Evolutionary conservation across 805 yeast species (phyloP), one percentile per base, ranked within the genome.

Genomic region (Candida corydali): DNA sequence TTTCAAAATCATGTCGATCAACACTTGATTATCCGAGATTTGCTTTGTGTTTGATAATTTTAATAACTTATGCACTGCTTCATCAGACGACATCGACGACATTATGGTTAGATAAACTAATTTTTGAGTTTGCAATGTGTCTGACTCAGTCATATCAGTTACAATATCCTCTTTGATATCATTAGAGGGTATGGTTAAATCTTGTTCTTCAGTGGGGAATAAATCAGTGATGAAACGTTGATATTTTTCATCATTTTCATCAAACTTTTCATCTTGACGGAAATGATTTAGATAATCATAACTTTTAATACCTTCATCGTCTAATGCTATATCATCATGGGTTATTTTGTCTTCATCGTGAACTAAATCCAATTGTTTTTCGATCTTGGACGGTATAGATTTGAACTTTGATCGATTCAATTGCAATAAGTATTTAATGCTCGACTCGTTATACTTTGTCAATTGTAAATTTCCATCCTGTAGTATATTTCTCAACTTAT

Each of bases 11-110:
- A 85, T 83, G 46, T 83, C 88, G 6, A 76, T 78, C 10, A 86
- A 66, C 45, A 75, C 73, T 4, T 58, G 57, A 46, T 80, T 76
- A 30, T 74, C 67, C 7, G 64, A 34, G 16, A 27, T 19, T 46
- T 80, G 76, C 36, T 30, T 34, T 17, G 41, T 38, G n/a, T 29
- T 23, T 8, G 47, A 52, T 17, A 85, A 50, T 50, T 73, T 75
- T 27, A 85, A 47, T 5, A 93, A 60, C 55, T 89, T 89, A 56
- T 89, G 98, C 1, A 86, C 88, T 0, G 95, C 91, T 64, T 93
- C 98, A 46, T 86, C 95, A 4, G 89, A 79, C 0, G 94, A 81
- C 81, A 91, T 76, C 41, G 95, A 80, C 16, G 96, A 86, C 82
- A 86, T 87, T 8, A 93, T 65, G 0, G 91, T 82, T 19, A 89